Evolutionary conservation across 345 rosid genomes (phyloP), one percentile per base, ranked within the genome.

Genomic region (Brassica juncea): DNA sequence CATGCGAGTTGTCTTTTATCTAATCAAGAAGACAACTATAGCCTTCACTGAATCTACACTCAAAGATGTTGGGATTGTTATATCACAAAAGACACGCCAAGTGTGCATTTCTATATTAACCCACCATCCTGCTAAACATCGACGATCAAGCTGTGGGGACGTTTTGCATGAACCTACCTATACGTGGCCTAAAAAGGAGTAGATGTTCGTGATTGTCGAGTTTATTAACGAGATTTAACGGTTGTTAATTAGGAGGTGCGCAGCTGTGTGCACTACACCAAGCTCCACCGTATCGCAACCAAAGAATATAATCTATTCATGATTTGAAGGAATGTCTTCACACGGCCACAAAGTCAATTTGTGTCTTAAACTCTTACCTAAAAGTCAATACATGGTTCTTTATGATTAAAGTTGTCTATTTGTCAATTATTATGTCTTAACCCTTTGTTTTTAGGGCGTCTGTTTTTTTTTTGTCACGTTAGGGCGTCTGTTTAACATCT

Each of bases 331-430:
- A 73, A 78, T 66, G 77, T 67, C 70, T 76, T 69, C 49, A 25
- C 67, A 67, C 73, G 66, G n/a, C 15, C 10, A 70, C 39, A 67
- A 58, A 31, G 78, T 68, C 78, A 44, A 19, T 73, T n/a, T 37
- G 57, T 73, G 82, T 68, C 82, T 27, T 67, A 73, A 68, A 14
- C 74, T 70, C 65, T 68, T 61, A 35, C 71, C 82, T 68, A 80
- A 74, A 80, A 75, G 79, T 68, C 75, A 74, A 59, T 64, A 34
- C 42, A 25, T 25, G 60, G 1, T 79, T 47, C 4, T 73, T 32
- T 67, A 67, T 37, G 23, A 47, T 63, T 77, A 14, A 52, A 34
- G 1, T 27, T 27, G 28, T 34, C 11, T 54, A 34, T 54, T 64
- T 27, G 44, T 44, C 28, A 27, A 16, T 34, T 39, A 23, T 39